phyloP scores from a whole-genome alignment of 208 protist genomes.

The Crithidia brevicula region DNA sequence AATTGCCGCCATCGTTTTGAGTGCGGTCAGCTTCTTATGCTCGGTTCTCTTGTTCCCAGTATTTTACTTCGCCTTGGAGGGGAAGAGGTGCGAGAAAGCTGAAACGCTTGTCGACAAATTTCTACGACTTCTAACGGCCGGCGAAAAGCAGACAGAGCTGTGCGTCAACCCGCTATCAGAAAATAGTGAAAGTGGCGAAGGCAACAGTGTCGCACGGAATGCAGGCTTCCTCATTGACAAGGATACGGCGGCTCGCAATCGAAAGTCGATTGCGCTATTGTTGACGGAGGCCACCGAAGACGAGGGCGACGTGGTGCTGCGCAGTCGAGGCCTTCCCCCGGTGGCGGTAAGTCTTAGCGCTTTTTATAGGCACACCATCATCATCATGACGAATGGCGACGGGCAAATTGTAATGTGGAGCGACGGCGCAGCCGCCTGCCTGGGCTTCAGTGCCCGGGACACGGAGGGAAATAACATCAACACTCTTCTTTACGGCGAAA shows the following conservation, averaged over 20 bases:
- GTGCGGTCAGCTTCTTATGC: slow-evolving; percentile 16
- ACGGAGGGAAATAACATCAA: slow-evolving; percentile 63
- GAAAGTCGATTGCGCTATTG: slow-evolving; percentile 36
- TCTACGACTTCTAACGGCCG: slow-evolving; percentile 4
- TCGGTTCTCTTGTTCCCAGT: slow-evolving; percentile 31
- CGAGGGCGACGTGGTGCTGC: slow-evolving; percentile 44
- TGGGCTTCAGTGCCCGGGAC: slow-evolving; percentile 57
- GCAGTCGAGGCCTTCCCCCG: slow-evolving; percentile 36
- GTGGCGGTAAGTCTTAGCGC: slow-evolving; percentile 42
- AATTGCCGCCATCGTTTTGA: slow-evolving; percentile 29
- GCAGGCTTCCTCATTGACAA: slow-evolving; percentile 31
- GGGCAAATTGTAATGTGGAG: slow-evolving; percentile 60
- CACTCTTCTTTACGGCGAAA: slow-evolving; percentile 64
- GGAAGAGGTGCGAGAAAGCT: background rate
- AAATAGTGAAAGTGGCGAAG: slow-evolving; percentile 10
- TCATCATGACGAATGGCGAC: slow-evolving; percentile 55
- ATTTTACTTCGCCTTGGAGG: slow-evolving; percentile 13
- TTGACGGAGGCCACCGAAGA: slow-evolving; percentile 56
- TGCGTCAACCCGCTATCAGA: slow-evolving; percentile 26
- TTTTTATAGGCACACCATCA: slow-evolving; percentile 47
- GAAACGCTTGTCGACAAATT: slow-evolving; percentile 13
- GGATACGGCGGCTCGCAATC: slow-evolving; percentile 31
- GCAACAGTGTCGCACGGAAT: slow-evolving; percentile 1
- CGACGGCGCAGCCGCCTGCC: slow-evolving; percentile 49
- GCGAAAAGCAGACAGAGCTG: slow-evolving; percentile 1